A percentile compares a stretch with the other conserved stretches of the same genome.
Conservation (phyloP, 345 rosid genomes). For the Dipteronia dyeriana region DNA sequence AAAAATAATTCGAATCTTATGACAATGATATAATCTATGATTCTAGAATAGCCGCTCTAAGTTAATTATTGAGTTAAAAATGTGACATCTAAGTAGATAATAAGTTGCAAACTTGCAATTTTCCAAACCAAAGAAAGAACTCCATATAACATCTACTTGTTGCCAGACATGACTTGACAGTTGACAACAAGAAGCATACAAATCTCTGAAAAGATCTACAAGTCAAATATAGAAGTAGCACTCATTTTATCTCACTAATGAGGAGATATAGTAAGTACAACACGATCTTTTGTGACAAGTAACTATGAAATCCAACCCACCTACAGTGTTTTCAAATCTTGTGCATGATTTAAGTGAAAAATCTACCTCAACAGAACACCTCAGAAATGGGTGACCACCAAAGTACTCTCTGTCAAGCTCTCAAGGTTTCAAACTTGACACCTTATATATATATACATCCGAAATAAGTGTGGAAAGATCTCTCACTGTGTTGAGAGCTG, state of each 20-base stretch:
- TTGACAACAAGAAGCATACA: conserved; percentile 10
- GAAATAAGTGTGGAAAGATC: too few species aligned
- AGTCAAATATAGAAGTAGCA: neutral
- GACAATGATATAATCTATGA: neutral
- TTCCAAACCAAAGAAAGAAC: neutral
- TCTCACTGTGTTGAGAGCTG: too few species aligned
- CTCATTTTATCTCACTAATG: neutral
- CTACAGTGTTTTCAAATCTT: neutral
- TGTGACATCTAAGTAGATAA: neutral
- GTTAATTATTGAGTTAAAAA: neutral
- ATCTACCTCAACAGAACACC: neutral
- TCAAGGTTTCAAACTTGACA: too few species aligned
- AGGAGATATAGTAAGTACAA: neutral
- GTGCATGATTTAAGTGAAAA: neutral
- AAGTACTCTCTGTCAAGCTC: too few species aligned
- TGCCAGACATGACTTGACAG: conserved; percentile 7
- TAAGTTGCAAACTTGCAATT: neutral
- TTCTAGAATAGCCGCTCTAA: neutral
- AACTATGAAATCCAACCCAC: neutral
- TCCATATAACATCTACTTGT: neutral
- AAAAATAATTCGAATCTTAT: neutral
- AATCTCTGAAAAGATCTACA: neutral
- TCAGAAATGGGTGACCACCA: neutral
- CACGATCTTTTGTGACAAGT: neutral
- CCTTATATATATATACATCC: too few species aligned